phyloP scores from a whole-genome alignment of 805 yeast species.

The Wickerhamomyces ciferrii region DNA sequence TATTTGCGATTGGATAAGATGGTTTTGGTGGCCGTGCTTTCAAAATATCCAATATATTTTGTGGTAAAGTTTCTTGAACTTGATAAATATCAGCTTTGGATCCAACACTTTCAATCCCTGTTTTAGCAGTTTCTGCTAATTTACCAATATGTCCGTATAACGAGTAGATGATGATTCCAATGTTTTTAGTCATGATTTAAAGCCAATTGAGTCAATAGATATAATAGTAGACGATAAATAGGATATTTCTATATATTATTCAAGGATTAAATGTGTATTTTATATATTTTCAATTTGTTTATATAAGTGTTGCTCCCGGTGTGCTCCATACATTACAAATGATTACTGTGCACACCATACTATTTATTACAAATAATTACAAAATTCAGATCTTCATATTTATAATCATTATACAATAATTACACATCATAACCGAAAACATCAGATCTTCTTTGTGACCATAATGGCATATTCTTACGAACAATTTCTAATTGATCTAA shows the following conservation, averaged over 20 bases:
- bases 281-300: too few relatives aligned
- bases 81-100: slow-evolving; percentile 64
- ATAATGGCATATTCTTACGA: slow-evolving; percentile 70
- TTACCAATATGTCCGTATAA: slow-evolving; percentile 68
- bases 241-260: too few relatives aligned
- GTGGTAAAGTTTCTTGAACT: slow-evolving; percentile 67
- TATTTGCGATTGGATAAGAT: slow-evolving; percentile 48
- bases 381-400: too few relatives aligned
- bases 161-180: slow-evolving; percentile 75
- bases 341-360: too few relatives aligned
- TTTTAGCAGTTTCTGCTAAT: slow-evolving; percentile 59
- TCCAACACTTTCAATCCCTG: slow-evolving; percentile 64
- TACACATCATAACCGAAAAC: slow-evolving; percentile 31
- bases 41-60: slow-evolving; percentile 49
- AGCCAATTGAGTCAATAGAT: too few relatives aligned
- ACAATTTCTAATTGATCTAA: slow-evolving; percentile 40
- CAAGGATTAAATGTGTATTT: too few relatives aligned
- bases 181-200: slow-evolving; percentile 27
- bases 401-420: not conserved
- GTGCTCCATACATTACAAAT: not conserved
- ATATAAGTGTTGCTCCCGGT: not conserved
- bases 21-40: slow-evolving; percentile 59
- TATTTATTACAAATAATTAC: too few relatives aligned
- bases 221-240: too few relatives aligned
- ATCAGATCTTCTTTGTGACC: slow-evolving; percentile 66